Evolutionary conservation across 1,284 basidiomycete species (phyloP), one percentile per base, ranked within the genome.

Genomic region (Athelia psychrophila): DNA sequence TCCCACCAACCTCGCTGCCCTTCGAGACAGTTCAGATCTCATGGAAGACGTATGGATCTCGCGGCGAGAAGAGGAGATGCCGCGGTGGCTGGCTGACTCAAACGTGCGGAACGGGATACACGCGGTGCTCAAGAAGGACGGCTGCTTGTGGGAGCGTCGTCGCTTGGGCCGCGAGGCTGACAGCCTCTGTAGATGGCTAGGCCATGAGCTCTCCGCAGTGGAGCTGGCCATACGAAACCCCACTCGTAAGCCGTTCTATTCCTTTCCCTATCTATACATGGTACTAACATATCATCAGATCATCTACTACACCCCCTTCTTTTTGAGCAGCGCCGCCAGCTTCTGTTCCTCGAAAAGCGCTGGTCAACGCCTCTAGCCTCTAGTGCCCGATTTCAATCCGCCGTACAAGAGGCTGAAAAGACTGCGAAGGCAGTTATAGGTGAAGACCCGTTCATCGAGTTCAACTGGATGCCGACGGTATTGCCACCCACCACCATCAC

Each of bases 31-130:
- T 46, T 50, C 64, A 0, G 52, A 36, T 3, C 55, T 76, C 0
- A 66, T 74, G 60, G 62, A 73, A 42, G 74, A 76, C 51, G 62
- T 76, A 0, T 77, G 74, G 74, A 67, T 73, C 5, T 54, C 59
- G 0, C 60, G 54, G 2, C 50, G 59, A 0, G 10, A 51, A 0
- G 56, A 49, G 2, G 48, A 50, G 3, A 36, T 54, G 27, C 72
- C 70, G 0, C 49, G 47, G 9, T 76, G 74, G 74, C 58, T 75
- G 0, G 57, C 66, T 20, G 68, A 74, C 48, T 15, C 40, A 0
- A 49, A 64, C 9, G 58, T 72, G 2, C 58, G 61, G 0, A 44
- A 65, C 5, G 70, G 70, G 0, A 74, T 74, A 12, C 47, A 58
- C 0, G 66, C 62, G 0, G 55, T 72, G 33, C 60, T 70, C 1